phyloP scores from a whole-genome alignment of 805 yeast species.

The Komagataella phaffii region DNA sequence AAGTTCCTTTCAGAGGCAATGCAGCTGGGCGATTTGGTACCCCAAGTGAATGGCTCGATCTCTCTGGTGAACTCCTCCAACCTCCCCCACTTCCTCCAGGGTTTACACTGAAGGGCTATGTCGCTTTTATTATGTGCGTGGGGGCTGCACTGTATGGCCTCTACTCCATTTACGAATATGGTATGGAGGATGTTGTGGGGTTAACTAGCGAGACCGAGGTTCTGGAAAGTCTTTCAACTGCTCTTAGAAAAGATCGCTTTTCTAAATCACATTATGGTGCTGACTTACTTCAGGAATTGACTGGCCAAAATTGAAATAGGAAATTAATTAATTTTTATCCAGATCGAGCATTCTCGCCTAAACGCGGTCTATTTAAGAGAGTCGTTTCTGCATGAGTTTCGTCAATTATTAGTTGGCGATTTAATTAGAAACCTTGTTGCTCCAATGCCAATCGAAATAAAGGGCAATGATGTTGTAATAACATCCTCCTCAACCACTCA shows the following conservation, averaged over 20 bases:
- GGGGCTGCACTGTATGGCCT: slow-evolving; percentile 48
- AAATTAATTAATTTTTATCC: not conserved
- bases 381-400: not conserved
- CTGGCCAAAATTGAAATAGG: not conserved
- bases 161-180: slow-evolving; percentile 44
- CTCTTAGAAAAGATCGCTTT: not conserved
- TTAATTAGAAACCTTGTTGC: not conserved
- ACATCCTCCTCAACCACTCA: slow-evolving; percentile 36
- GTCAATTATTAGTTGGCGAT: not conserved
- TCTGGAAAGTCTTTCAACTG: not conserved
- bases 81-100: slow-evolving; percentile 53
- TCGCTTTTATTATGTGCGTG: slow-evolving; percentile 44
- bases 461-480: slow-evolving; percentile 47
- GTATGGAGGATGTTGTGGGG: slow-evolving; percentile 41
- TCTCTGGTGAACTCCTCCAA: slow-evolving; percentile 49
- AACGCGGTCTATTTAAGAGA: not conserved
- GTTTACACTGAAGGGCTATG: slow-evolving; percentile 56
- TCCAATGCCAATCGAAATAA: slow-evolving; percentile 55
- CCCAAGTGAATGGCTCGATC: slow-evolving; percentile 35
- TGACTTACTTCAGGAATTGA: not conserved
- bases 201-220: not conserved
- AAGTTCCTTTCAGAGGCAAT: slow-evolving; percentile 41
- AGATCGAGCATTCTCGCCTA: not conserved
- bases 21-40: slow-evolving; percentile 47
- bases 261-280: not conserved